These are phyloP conservation scores for Trichoderma aggressivum DNA, from an alignment of 2,329 filamentous ascomycete genomes.

Conservation along the genomic window DNA sequence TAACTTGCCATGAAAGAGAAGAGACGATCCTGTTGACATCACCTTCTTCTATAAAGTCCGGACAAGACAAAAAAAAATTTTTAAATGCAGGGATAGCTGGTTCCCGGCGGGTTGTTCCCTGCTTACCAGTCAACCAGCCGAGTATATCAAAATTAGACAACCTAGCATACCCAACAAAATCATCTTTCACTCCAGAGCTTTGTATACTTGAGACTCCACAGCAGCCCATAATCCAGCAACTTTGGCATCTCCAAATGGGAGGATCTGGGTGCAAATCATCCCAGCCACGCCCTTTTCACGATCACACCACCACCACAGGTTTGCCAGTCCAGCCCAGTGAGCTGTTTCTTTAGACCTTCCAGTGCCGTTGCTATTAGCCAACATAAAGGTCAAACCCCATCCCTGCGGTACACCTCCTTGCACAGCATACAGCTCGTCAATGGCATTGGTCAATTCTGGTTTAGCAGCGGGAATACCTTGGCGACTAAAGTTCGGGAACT, in stretches of 20 bases:
- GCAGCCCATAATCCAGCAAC: not conserved
- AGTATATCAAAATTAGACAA: not conserved
- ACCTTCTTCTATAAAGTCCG: not conserved
- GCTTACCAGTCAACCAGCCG: too few species aligned
- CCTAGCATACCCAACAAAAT: not conserved
- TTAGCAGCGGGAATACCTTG: not conserved
- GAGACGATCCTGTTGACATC: not conserved
- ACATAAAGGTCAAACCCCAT: conserved; percentile 10
- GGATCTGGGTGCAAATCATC: conserved; percentile 4
- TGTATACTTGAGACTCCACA: conserved; percentile 2
- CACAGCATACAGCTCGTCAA: not conserved
- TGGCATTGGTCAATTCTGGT: not conserved
- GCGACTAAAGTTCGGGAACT: conserved; percentile 4
- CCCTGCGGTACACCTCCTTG: not conserved
- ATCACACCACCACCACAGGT: conserved; percentile 12
- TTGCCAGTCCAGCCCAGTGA: not conserved
- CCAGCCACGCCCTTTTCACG: conserved; percentile 5
- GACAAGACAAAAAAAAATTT: too few species aligned
- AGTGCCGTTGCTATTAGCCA: not conserved
- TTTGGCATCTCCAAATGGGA: not conserved
- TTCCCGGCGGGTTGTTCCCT: too few species aligned
- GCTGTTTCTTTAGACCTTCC: not conserved
- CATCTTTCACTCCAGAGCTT: not conserved
- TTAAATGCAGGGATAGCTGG: too few species aligned
- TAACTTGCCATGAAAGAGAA: not conserved